Evolutionary conservation across 345 rosid genomes (phyloP), one percentile per base, ranked within the genome.

Genomic region (Pugionium cornutum): DNA sequence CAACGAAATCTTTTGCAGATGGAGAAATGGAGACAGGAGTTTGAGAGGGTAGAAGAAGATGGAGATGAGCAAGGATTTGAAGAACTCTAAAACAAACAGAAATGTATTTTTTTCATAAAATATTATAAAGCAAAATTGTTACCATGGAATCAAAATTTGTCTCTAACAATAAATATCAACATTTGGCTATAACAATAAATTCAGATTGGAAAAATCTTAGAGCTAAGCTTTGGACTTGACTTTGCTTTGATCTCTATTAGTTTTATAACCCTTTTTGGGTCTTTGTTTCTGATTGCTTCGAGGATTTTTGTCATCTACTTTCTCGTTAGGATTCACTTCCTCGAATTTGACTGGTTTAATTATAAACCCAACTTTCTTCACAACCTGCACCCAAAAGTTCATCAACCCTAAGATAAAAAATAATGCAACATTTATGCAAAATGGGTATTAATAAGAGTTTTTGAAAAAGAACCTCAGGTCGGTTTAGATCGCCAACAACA

Each of bases 1-100:
- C 36, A 63, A 57, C 4, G 48, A 70, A 39, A 27, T 18, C 51
- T 59, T 2, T 40, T 52, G 49, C 77, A 87, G 97, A 83, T 85
- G 96, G 90, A 86, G 42, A 74, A 68, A 56, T 94, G 99, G 96
- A 88, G 94, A 75, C 79, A 65, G 76, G 95, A 83, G 64, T 76
- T 83, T 54, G 76, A 76, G 72, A 83, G 96, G 78, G 72, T 86
- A 0, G 97, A 89, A 57, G 97, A 89, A 63, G 98, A 81, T 58
- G 96, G 89, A 27, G 95, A 87, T 65, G 96, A 92, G 80, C 92
- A 89, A 57, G 98, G 97, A 41, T 92, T 92, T 58, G 98, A 87
- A 65, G 96, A 92, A 48, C 56, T 64, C 1, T 76, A 31, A 58
- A 30, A 27, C 6, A 45, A 37, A 66, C 48, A 46, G 26, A 4